Evolutionary conservation across 1,284 basidiomycete genomes (phyloP).

Genomic region (Leccinum subrobustum): DNA sequence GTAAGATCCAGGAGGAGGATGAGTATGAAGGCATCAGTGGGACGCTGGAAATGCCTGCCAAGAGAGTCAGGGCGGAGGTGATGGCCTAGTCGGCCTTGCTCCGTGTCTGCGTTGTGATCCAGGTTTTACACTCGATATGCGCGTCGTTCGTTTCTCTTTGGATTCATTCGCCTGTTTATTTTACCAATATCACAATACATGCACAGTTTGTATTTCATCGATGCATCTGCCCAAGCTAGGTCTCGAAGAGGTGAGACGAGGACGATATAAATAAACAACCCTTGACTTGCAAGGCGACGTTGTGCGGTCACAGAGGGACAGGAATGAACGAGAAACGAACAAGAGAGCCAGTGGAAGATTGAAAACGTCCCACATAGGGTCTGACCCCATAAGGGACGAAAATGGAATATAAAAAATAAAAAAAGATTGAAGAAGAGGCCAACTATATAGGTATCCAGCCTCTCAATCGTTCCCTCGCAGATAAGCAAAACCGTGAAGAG

Average conservation of each 20-base stretch:
- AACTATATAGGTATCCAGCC: conserved; percentile 33
- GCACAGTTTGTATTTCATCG: conserved; percentile 12
- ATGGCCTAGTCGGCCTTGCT: background rate
- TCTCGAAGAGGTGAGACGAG: background rate
- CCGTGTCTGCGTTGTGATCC: background rate
- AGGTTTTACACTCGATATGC: background rate
- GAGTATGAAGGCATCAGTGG: conserved; percentile 25
- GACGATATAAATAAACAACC: background rate
- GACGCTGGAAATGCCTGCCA: conserved; percentile 24
- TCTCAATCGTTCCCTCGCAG: conserved; percentile 24
- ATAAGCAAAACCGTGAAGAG: conserved; percentile 10
- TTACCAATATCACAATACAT: conserved; percentile 28
- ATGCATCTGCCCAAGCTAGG: conserved; percentile 3
- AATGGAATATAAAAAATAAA: too few species aligned
- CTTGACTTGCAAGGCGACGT: background rate
- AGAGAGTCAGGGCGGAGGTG: conserved; percentile 25
- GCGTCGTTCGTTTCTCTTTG: background rate
- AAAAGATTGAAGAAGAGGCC: conserved; percentile 12
- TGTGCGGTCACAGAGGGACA: background rate
- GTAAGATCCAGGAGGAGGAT: conserved; percentile 28
- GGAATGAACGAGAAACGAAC: conserved; percentile 8
- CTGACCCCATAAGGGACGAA: too few species aligned
- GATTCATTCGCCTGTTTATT: conserved; percentile 3
- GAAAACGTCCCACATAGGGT: too few species aligned
- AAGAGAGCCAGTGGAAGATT: background rate